Evolutionary conservation across 176 grass and related monocot species (phyloP).

Genomic region (Chrysopogon serrulatus): DNA sequence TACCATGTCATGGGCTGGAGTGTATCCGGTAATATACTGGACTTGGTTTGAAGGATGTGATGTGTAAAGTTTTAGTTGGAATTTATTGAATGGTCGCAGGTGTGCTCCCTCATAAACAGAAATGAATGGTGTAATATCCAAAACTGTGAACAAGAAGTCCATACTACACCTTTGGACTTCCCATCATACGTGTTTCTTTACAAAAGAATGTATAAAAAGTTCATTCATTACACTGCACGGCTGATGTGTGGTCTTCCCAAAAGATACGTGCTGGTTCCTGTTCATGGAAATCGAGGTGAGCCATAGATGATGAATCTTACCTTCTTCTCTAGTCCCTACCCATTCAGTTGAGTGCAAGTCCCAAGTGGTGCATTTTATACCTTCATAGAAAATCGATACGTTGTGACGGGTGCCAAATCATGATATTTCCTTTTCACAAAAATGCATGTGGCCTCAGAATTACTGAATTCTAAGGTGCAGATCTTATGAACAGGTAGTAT

Average conservation of each 20-base stretch:
- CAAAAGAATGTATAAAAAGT: background rate
- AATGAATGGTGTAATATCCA: background rate
- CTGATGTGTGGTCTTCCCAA: background rate
- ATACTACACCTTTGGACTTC: background rate
- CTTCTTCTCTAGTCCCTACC: background rate
- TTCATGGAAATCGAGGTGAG: background rate
- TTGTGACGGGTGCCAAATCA: background rate
- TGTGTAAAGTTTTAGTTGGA: background rate
- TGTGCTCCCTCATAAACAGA: background rate
- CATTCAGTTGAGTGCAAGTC: background rate
- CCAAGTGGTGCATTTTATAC: background rate
- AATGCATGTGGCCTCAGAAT: background rate
- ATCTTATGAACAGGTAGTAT: background rate
- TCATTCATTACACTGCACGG: background rate
- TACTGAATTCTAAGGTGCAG: background rate
- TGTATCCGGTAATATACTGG: background rate
- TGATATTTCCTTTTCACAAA: background rate
- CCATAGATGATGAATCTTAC: background rate
- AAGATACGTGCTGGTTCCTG: background rate
- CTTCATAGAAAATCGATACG: background rate
- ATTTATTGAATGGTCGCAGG: background rate
- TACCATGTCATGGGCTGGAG: slow-evolving; percentile 13
- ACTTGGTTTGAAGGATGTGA: slow-evolving; percentile 10
- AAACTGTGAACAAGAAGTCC: background rate
- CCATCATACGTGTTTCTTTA: background rate